Conservation (phyloP, 2,329 filamentous ascomycete species). For the Alternaria ethzedia region DNA sequence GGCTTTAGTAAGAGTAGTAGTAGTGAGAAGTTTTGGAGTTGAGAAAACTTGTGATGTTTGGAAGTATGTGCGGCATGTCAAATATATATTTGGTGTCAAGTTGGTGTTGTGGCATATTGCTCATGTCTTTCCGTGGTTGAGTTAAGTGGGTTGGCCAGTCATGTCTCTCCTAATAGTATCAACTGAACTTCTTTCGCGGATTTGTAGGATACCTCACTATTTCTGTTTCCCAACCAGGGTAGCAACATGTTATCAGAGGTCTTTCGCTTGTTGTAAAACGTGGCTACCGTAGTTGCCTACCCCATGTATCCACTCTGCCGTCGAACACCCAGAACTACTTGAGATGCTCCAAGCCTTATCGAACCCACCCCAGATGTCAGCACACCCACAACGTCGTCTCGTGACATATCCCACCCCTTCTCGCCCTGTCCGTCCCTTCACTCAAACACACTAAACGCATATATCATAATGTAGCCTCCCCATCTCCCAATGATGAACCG, state of each 20-base stretch:
- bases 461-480: not conserved
- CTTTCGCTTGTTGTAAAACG: not conserved
- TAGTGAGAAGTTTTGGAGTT: not conserved
- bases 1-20: rapidly evolving
- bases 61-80: not conserved
- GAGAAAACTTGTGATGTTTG: not conserved
- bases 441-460: not conserved
- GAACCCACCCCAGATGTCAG: not conserved
- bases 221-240: not conserved
- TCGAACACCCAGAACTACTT: not conserved
- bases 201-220: not conserved
- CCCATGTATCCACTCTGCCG: not conserved
- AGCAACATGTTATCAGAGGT: not conserved
- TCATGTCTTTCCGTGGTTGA: not conserved
- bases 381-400: not conserved
- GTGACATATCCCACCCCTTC: not conserved
- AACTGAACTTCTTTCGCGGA: not conserved
- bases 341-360: not conserved
- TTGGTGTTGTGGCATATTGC: not conserved
- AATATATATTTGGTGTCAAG: not conserved
- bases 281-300: not conserved
- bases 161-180: not conserved
- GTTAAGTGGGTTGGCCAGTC: not conserved
- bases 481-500: not conserved
- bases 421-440: not conserved